Evolutionary conservation across 495 filamentous ascomycete species (phyloP).

Genomic region (Neurospora terricola): DNA sequence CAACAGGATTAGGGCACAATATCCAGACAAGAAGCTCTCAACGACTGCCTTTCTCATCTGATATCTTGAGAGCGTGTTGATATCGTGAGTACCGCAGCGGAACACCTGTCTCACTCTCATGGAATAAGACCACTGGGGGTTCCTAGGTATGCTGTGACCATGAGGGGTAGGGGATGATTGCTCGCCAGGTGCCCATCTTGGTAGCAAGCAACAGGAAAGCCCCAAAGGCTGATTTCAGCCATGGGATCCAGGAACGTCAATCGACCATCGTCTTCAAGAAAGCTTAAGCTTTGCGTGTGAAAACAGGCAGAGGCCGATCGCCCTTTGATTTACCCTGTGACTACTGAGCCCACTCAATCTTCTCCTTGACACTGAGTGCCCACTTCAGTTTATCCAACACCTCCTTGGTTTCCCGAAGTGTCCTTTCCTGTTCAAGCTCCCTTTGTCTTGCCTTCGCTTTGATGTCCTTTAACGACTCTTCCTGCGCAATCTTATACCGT

Average conservation of each 20-base stretch:
- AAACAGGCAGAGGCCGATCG: background rate
- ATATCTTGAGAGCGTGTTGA: background rate
- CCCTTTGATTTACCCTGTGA: background rate
- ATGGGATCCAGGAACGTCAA: background rate
- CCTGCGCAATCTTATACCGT: conserved; percentile 53
- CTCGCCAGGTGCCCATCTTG: background rate
- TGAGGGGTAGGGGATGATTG: background rate
- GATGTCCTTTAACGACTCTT: conserved; percentile 46
- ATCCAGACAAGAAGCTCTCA: background rate
- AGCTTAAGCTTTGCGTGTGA: background rate
- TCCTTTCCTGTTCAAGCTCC: conserved; percentile 44
- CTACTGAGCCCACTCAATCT: conserved; percentile 41
- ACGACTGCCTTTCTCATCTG: background rate
- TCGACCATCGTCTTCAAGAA: background rate
- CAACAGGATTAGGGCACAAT: background rate
- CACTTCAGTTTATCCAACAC: conserved; percentile 59
- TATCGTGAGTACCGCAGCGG: background rate
- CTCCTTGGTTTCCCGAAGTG: conserved; percentile 49
- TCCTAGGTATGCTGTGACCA: background rate
- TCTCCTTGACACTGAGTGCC: conserved; percentile 54
- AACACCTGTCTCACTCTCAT: background rate
- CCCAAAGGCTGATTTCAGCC: background rate
- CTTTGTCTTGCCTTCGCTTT: conserved; percentile 44
- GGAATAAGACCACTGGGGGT: background rate
- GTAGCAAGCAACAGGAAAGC: background rate